phyloP scores from a whole-genome alignment of 1,284 basidiomycete genomes.

The Marasmius oreades region DNA sequence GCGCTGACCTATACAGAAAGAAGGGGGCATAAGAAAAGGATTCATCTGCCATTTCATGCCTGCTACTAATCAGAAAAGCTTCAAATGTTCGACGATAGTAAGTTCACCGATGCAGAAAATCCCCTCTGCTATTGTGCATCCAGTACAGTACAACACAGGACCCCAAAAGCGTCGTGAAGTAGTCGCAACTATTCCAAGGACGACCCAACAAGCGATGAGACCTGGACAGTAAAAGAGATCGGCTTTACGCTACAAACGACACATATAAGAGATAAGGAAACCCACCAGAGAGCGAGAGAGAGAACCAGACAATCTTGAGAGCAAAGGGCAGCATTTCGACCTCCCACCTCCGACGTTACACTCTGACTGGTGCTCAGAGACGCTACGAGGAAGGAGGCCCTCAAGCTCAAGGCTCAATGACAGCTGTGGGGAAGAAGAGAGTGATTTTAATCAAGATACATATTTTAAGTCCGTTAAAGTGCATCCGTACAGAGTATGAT shows the following conservation, averaged over 20 bases:
- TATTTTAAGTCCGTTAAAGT: no score
- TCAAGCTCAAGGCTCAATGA: neutral
- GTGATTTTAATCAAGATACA: no score
- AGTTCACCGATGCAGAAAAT: constrained; percentile 38
- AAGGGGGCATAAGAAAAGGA: constrained; percentile 49
- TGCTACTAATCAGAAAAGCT: constrained; percentile 20
- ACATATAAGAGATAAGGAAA: neutral
- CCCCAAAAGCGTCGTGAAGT: constrained; percentile 39
- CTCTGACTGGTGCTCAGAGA: neutral
- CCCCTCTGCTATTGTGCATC: constrained; percentile 45
- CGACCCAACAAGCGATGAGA: constrained; percentile 43
- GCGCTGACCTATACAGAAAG: constrained; percentile 54
- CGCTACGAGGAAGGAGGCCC: neutral
- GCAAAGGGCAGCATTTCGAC: constrained; percentile 19
- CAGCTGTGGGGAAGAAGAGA: neutral
- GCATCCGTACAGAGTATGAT: no score
- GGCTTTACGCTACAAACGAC: no score
- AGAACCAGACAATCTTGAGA: constrained; percentile 21
- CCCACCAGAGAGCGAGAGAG: constrained; percentile 16
- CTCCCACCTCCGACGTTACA: constrained; percentile 1
- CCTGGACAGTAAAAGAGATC: no score
- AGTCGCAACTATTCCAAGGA: constrained; percentile 40
- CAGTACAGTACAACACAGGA: constrained; percentile 40
- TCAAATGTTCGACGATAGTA: neutral
- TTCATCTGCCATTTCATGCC: constrained; percentile 65